Conservation (phyloP, 345 rosid genomes). For the Lenwebbia sp. region DNA sequence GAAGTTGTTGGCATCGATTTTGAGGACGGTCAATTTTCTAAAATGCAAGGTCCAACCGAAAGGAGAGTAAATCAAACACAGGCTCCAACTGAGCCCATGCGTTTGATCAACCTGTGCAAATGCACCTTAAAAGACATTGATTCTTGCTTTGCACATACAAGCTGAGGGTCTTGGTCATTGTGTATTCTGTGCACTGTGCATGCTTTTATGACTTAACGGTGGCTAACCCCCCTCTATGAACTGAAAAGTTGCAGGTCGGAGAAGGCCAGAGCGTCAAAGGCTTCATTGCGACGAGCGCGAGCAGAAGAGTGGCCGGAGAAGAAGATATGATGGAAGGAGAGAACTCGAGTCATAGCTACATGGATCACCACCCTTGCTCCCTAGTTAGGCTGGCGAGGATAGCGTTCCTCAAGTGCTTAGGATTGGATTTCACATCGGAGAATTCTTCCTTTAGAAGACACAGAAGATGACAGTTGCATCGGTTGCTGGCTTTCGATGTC, state of each 20-base stretch:
- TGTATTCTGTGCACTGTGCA: not conserved
- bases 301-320: not conserved
- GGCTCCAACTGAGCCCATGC: not conserved
- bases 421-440: not conserved
- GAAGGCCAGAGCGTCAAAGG: not conserved
- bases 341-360: not conserved
- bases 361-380: not conserved
- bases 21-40: not conserved
- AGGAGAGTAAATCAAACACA: not conserved
- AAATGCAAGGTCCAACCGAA: not conserved
- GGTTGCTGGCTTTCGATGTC: not conserved
- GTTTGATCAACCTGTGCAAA: not conserved
- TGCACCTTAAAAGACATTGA: not conserved
- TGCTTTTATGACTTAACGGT: not conserved
- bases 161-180: not conserved
- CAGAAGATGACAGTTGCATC: not conserved
- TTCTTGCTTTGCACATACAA: not conserved
- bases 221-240: not conserved
- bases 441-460: not conserved
- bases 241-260: not conserved
- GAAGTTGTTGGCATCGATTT: too few species aligned
- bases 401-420: not conserved
- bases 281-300: not conserved
- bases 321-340: not conserved
- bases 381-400: not conserved